Base-by-base conservation (phyloP, 805 yeast species). In the Kodamaea laetipori region DNA sequence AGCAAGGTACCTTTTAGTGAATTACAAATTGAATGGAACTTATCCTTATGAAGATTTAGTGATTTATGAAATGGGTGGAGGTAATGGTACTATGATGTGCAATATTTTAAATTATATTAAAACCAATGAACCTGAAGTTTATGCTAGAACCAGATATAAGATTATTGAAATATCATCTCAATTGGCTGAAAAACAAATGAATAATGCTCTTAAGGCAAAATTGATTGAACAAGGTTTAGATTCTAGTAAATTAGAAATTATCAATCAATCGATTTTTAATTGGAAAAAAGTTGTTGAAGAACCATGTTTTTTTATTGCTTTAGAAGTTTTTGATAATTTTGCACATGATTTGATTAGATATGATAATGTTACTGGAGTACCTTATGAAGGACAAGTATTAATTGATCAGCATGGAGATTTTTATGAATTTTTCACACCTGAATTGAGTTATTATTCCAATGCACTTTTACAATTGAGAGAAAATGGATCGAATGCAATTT, bases 61-160 rank as follows among this genome's bases (percentile, higher is more conserved):
- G 5, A 85, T 88, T 18, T 89, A 87, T 63, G 96, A 89, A 63
- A 79, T 86, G 73, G 96, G 95, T 46, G 95, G 90, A 15, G 96
- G 96, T 52, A 88, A 88, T 55, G 95, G 95, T 32, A 87, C 95
- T 0, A 63, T 88, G 47, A 88, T 89, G 96, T 60, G 74, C 42
- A 84, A 87, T 55, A 77, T 88, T 8, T 62, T 88, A 49, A 81
- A 82, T 55, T 87, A 73, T 57, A 74, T 88, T 47, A 69, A 77
- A 48, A 65, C 64, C 19, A 67, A 74, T 15, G 82, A 84, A 50
- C 90, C 95, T 0, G 90, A 84, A 28, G 80, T 87, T n/a, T 88
- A 86, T 59, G 61, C 66, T 9, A 70, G 80, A 28, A 83, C 89
- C 0, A 73, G 74, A 52, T 88, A 88, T 58, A 80, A 78, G 57